Evolutionary conservation across 768 basidiomycete genomes (phyloP), one percentile per base, ranked within the genome.

Genomic region (Trametes maxima): DNA sequence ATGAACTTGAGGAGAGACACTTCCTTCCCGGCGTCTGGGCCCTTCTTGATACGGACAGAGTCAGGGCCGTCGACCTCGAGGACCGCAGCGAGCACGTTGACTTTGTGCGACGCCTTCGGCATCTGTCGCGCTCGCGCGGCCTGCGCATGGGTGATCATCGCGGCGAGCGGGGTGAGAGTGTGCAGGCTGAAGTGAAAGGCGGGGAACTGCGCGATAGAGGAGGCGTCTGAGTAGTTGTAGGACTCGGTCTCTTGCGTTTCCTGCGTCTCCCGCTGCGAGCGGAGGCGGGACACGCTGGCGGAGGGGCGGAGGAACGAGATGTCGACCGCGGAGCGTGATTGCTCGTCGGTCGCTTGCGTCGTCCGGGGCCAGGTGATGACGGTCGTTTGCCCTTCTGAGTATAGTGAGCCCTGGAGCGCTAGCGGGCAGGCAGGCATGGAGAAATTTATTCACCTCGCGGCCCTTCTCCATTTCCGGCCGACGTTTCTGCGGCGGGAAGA

Each of bases 11-110:
- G 72, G 44, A 93, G 69, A 0, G 81, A 82, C 0, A 91, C 82
- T 60, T 89, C 83, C 59, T 83, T 85, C 8, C 90, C 92, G 4
- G 87, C 85, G 55, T 92, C 87, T 4, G 67, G 67, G 0, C 91
- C 91, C 52, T 83, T 86, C 72, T 88, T 91, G 39, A 89, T 77
- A 24, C 74, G 79, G 39, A 94, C 81, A 5, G 78, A 74, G 64
- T 90, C 87, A 0, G 90, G 92, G 0, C 90, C 90, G 52, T 92
- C 90, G 14, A 90, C 81, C 71, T 93, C 92, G 59, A 93, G 75
- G 8, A 82, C 81, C 5, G 87, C 90, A 5, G 88, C 78, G 6
- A 94, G 78, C 8, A 88, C 59, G 43, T 78, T 81, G 21, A 86
- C 78, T 67, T 86, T 87, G n/a, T 70, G 73, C 36, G 80, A 77